phyloP scores from a whole-genome alignment of 495 filamentous ascomycete genomes.

The Beverwykella pulmonaria region DNA sequence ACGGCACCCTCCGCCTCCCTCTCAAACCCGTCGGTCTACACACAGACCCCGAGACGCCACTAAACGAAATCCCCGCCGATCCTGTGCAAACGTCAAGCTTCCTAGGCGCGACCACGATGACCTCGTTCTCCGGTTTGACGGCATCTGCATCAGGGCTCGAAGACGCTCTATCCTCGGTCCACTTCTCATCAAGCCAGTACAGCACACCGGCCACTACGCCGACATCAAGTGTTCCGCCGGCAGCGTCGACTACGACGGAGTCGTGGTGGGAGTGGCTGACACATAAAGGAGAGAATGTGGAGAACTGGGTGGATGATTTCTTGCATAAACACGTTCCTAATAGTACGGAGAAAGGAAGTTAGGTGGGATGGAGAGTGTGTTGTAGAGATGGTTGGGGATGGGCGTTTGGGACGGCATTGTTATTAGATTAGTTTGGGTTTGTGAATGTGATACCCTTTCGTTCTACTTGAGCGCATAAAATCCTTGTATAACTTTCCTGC shows the following conservation, averaged over 20 bases:
- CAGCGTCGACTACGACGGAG: conserved; percentile 20
- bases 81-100: conserved; percentile 28
- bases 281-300: conserved; percentile 29
- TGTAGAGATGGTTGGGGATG: no score
- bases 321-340: conserved; percentile 24
- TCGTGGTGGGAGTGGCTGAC: conserved; percentile 39
- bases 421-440: no score
- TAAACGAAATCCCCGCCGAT: conserved; percentile 40
- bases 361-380: neutral
- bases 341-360: neutral
- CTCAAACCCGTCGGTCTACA: conserved; percentile 71
- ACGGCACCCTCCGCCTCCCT: conserved; percentile 83
- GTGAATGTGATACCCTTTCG: neutral
- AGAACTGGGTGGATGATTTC: conserved; percentile 37
- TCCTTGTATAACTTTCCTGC: neutral
- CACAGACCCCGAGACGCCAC: conserved; percentile 49
- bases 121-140: conserved; percentile 8
- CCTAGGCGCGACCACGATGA: conserved; percentile 1
- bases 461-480: no score
- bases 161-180: conserved; percentile 5
- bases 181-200: neutral
- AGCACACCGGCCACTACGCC: neutral
- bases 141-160: conserved; percentile 21
- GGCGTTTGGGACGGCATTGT: no score
- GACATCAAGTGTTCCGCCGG: conserved; percentile 28